phyloP scores from a whole-genome alignment of 164 flowering plant species.

The Chloranthus sessilifolius region DNA sequence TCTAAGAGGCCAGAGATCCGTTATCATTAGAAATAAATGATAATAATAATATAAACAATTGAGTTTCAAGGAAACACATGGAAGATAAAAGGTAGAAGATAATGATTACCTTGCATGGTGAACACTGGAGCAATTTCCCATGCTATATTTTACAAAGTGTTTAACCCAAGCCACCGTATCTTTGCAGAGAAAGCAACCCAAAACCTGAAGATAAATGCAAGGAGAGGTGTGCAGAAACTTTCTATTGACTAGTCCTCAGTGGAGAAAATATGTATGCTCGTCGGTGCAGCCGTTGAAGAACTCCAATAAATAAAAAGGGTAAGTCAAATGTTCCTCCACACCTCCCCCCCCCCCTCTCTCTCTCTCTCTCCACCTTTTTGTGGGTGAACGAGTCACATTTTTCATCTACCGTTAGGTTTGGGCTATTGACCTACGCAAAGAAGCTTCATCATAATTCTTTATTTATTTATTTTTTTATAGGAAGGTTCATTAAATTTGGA shows the following conservation, averaged over 20 bases:
- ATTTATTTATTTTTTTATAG: too few relatives aligned
- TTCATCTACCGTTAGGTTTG: conserved; percentile 29
- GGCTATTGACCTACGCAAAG: conserved; percentile 19
- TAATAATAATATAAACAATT: too few relatives aligned
- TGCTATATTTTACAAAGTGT: too few relatives aligned
- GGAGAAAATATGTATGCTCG: conserved; percentile 7
- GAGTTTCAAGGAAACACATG: too few relatives aligned
- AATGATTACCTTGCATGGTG: conserved; percentile 1
- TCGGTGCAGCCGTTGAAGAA: conserved; percentile 24
- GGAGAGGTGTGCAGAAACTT: neutral
- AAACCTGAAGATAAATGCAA: neutral
- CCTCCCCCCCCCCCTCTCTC: conserved; percentile 2
- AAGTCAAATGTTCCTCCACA: neutral
- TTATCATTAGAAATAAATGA: too few relatives aligned
- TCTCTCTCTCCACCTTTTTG: conserved; percentile 1
- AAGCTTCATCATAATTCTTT: too few relatives aligned
- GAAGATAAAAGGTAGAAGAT: too few relatives aligned
- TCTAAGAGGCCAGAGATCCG: too few relatives aligned
- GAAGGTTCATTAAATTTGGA: too few relatives aligned
- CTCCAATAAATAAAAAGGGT: conserved; percentile 15
- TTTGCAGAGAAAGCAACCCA: neutral
- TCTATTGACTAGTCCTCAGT: neutral
- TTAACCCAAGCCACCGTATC: too few relatives aligned
- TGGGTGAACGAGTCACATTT: conserved; percentile 4
- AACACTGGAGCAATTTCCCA: conserved; percentile 25